A percentile compares a stretch with the other conserved stretches of the same genome.
Conservation (phyloP, 441 rosid species). For the Gossypium schwendimanii region DNA sequence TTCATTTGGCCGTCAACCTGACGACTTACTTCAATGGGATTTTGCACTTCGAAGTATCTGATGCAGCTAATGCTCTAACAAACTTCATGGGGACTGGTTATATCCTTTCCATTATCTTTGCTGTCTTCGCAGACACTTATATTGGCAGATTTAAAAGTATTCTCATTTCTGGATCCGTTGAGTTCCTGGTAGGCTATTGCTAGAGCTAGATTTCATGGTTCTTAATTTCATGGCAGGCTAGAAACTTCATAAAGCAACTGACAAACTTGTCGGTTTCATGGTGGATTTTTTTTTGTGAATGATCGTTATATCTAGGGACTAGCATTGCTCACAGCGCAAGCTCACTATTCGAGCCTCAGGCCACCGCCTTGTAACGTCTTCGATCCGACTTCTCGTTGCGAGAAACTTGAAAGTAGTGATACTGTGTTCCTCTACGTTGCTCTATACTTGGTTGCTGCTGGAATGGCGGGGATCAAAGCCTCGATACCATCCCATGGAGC, state of each 20-base stretch:
- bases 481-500: conserved; percentile 50
- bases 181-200: conserved; percentile 34
- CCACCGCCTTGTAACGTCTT: conserved; percentile 42
- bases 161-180: conserved; percentile 37
- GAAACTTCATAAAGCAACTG: neutral
- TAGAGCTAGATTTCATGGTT: neutral
- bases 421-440: conserved; percentile 35
- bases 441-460: conserved; percentile 44
- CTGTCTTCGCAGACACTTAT: conserved; percentile 41
- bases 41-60: conserved; percentile 49
- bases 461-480: conserved; percentile 48
- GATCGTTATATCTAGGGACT: conserved; percentile 29
- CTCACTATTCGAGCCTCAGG: conserved; percentile 39
- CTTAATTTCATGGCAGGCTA: neutral
- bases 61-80: conserved; percentile 53
- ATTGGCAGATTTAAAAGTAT: conserved; percentile 47
- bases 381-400: conserved; percentile 24
- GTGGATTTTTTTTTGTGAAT: neutral
- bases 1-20: conserved; percentile 45
- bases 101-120: conserved; percentile 40
- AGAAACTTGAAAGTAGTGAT: conserved; percentile 30
- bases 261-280: neutral
- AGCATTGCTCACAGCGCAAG: conserved; percentile 42
- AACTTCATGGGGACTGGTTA: conserved; percentile 45
- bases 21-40: conserved; percentile 46